These are phyloP conservation scores for Penicillium digitatum DNA, from an alignment of 2,329 filamentous ascomycete genomes.

Conservation along the genomic window DNA sequence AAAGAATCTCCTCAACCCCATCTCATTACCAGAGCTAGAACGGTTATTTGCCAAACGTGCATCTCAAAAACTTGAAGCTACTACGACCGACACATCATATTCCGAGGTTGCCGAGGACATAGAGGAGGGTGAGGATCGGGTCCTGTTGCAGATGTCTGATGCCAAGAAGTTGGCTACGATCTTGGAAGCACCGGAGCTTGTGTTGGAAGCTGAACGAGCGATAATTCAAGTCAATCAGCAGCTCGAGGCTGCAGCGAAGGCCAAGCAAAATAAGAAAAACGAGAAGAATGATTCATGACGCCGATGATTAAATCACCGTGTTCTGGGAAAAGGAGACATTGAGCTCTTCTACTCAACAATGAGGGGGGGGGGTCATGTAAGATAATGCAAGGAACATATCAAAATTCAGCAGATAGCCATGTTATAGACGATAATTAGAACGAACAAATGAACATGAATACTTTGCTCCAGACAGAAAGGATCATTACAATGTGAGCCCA, in stretches of 20 bases:
- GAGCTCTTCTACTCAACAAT: neutral
- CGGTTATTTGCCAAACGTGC: conserved; percentile 60
- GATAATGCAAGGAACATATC: neutral
- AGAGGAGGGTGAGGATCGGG: conserved; percentile 44
- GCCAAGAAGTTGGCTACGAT: conserved; percentile 58
- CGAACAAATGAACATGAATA: neutral
- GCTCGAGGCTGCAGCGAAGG: conserved; percentile 24
- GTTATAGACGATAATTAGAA: neutral
- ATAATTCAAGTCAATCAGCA: conserved; percentile 64
- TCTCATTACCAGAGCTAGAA: conserved; percentile 67
- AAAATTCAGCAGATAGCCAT: neutral
- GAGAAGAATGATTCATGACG: conserved; percentile 26
- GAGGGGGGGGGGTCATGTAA: neutral
- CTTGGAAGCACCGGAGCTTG: conserved; percentile 65
- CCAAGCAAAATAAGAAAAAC: conserved; percentile 17
- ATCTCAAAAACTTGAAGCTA: conserved; percentile 30
- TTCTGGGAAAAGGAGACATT: neutral
- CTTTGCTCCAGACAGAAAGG: neutral
- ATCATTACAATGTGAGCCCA: conserved; percentile 1
- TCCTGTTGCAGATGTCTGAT: conserved; percentile 46
- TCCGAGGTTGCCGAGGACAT: conserved; percentile 33
- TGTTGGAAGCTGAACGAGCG: conserved; percentile 69
- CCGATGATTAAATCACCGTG: neutral
- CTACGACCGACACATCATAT: conserved; percentile 26
- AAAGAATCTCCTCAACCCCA: conserved; percentile 64